These are phyloP conservation scores for Tricholoma bakamatsutake DNA, from an alignment of 768 basidiomycete species.

Conservation along the genomic window DNA sequence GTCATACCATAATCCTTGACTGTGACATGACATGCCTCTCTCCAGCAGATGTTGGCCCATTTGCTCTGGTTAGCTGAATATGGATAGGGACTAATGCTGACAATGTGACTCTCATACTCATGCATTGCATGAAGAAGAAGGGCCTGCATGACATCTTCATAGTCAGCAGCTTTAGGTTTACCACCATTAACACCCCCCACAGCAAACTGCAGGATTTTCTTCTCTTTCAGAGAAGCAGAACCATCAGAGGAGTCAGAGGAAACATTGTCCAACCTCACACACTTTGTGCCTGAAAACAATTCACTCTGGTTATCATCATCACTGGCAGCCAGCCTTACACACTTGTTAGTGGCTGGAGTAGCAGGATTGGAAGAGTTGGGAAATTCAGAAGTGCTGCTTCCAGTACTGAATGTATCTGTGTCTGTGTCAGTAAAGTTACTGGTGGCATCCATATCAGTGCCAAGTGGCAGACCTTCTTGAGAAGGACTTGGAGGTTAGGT, in stretches of 20 bases:
- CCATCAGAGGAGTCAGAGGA: not conserved
- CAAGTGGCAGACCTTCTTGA: too few species aligned
- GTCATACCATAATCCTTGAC: not conserved
- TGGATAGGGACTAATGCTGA: not conserved
- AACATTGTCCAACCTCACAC: not conserved
- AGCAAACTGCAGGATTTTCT: not conserved
- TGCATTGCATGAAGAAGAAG: not conserved
- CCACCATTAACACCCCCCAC: not conserved
- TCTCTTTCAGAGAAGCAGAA: too few species aligned
- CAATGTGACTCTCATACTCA: slow-evolving; percentile 14
- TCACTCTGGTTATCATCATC: not conserved
- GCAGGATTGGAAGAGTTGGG: too few species aligned
- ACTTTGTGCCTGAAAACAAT: not conserved
- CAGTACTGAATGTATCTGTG: not conserved
- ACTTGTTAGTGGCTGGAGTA: not conserved
- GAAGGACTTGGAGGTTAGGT: too few species aligned
- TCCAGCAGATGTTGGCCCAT: not conserved
- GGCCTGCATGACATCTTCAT: not conserved
- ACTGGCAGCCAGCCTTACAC: not conserved
- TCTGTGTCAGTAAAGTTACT: not conserved
- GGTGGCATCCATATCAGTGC: too few species aligned
- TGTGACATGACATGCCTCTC: not conserved
- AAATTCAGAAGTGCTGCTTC: not conserved
- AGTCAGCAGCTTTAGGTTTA: slow-evolving; percentile 10
- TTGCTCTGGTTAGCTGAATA: not conserved